Evolutionary conservation across 2,329 filamentous ascomycete species (phyloP).

Genomic region (Dactylellina haptotyla): DNA sequence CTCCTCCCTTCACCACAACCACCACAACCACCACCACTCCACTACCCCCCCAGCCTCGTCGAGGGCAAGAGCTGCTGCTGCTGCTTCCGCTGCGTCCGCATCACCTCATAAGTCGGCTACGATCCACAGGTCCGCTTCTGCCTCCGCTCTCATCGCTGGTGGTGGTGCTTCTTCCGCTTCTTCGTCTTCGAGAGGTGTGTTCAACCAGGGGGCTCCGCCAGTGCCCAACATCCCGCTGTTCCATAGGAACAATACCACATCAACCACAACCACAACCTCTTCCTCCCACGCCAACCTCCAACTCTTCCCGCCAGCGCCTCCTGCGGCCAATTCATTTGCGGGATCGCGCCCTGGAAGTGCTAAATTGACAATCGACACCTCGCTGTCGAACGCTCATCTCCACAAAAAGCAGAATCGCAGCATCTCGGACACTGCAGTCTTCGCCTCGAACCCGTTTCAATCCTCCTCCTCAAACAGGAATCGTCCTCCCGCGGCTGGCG

Average conservation of each 20-base stretch:
- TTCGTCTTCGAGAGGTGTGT: no score
- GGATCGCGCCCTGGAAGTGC: conserved; percentile 49
- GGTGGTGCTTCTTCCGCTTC: conserved; percentile 7
- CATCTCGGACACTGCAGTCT: conserved; percentile 41
- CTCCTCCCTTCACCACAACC: conserved; percentile 25
- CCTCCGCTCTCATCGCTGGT: conserved; percentile 46
- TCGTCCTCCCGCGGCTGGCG: conserved; percentile 8
- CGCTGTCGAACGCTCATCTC: conserved; percentile 38
- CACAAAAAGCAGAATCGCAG: conserved; percentile 37
- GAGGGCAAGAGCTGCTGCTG: conserved; percentile 23
- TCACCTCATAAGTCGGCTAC: conserved; percentile 30
- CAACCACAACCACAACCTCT: background rate
- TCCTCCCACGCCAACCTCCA: background rate
- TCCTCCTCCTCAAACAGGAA: conserved; percentile 24
- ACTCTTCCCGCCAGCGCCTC: background rate
- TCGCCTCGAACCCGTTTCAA: conserved; percentile 28
- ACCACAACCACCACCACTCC: conserved; percentile 9
- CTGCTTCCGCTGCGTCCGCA: no score
- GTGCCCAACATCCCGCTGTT: conserved; percentile 51
- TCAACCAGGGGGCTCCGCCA: conserved; percentile 30
- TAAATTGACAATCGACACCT: conserved; percentile 52
- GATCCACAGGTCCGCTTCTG: conserved; percentile 47
- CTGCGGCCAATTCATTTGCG: conserved; percentile 36
- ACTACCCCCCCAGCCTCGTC: conserved; percentile 46
- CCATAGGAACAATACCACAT: conserved; percentile 32